Conservation (phyloP, 108 stramenopile genomes). For the Skeletonema potamos region DNA sequence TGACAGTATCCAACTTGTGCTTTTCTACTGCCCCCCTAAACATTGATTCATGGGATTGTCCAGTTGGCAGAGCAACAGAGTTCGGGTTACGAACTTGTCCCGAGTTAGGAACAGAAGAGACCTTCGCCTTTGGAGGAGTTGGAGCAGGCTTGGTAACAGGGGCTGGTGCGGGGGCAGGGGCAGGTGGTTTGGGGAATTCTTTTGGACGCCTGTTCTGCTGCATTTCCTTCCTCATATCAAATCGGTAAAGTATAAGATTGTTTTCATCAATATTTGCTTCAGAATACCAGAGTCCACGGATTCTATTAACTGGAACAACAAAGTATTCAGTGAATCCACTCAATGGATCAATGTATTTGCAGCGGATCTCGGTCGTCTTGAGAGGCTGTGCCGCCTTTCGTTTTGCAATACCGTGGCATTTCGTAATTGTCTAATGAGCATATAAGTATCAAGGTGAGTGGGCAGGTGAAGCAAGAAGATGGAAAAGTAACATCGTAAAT, state of each 20-base stretch:
- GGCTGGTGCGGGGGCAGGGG: background rate
- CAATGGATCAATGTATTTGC: constrained; percentile 45
- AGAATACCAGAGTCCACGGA: constrained; percentile 58
- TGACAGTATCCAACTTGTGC: constrained; percentile 16
- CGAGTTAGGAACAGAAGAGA: background rate
- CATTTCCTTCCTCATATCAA: constrained; percentile 9
- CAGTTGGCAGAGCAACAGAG: background rate
- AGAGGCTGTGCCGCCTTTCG: constrained; percentile 13
- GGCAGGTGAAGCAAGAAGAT: background rate
- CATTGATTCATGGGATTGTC: background rate
- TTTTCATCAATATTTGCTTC: constrained; percentile 50
- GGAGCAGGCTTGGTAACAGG: background rate
- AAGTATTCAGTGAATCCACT: constrained; percentile 62
- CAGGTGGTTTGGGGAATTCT: background rate
- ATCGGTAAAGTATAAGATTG: constrained; percentile 46
- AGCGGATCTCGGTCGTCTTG: constrained; percentile 37
- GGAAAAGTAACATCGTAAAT: background rate
- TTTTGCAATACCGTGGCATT: constrained; percentile 25
- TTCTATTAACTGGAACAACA: constrained; percentile 46
- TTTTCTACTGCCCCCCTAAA: background rate
- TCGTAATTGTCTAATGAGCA: background rate
- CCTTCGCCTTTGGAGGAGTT: background rate
- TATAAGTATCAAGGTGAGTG: constrained; percentile 18
- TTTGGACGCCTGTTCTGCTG: background rate
- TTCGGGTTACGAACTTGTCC: background rate